Evolutionary conservation across 2,329 filamentous ascomycete genomes (phyloP), one percentile per base, ranked within the genome.

Genomic region (Pseudogymnoascus sp.): DNA sequence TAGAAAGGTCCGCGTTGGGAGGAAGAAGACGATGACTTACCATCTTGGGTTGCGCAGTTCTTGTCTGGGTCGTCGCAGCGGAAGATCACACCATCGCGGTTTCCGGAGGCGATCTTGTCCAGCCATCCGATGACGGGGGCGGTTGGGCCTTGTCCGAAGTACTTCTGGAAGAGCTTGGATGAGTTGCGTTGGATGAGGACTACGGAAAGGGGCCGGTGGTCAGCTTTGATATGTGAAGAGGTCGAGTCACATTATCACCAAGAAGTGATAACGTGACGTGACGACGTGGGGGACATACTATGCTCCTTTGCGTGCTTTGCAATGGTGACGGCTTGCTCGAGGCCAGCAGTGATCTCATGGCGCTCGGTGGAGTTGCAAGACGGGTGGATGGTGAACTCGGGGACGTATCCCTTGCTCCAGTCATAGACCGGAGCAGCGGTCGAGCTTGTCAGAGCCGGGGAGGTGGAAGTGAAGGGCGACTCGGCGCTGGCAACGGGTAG

Each of bases 61-160:
- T 79, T 75, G 68, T 90, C 88, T 0, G 83, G 80, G 67, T 90
- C 83, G 65, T 90, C 88, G 68, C 88, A 89, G 19, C 87, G 83
- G 77, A 89, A 89, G 17, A 85, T 70, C 53, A 87, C 77, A 26
- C 77, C 79, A 0, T 76, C 75, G 69, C 83, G 83, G 73, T 88
- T 81, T 1, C 80, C 84, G 46, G 79, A 78, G 68, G 83, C 77
- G 33, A 90, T 77, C 64, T 83, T 80, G 62, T 87, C 82, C 67
- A 80, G 87, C 78, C 84, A 86, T 4, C 87, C 88, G 44, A 86
- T 77, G 3, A 83, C 80, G 65, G 81, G 79, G 21, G 81, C 80
- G 2, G 85, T 83, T 3, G 84, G 77, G 1, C 77, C 77, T 61
- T 83, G 79, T 53, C 87, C 85, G 70, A 90, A 90, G 75, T 89